Evolutionary conservation across 352 stramenopile species (phyloP), one percentile per base, ranked within the genome.

Genomic region (Phytophthora boehmeriae): DNA sequence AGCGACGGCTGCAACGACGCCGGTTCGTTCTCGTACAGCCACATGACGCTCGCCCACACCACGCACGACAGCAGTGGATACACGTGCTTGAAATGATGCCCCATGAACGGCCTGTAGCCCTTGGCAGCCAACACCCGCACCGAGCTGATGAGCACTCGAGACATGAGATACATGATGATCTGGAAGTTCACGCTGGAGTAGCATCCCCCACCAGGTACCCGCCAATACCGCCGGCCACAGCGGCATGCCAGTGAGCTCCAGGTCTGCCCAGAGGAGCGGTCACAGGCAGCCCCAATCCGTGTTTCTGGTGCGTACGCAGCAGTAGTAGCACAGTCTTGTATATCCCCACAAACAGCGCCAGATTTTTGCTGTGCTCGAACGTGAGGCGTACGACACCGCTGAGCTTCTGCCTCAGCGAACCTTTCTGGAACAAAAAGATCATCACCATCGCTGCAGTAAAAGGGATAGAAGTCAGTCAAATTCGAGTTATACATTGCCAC

Each of bases 181-280:
- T 96, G 88, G 72, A 89, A 95, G 75, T 96, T 96, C 45, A 96
- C 85, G 51, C 82, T 66, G 28, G 85, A 92, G 71, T 96, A 95
- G 22, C 83, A 82, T 1, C 82, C 86, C 88, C 88, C 17, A 95
- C 74, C 36, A 95, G 57, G 68, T 95, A 93, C 23, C 85, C 88
- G 39, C 83, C 88, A 22, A 95, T 65, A 17, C 69, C 86, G 22
- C 88, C 88, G 6, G 86, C 88, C 20, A 93, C 78, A 1, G 84
- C 83, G 32, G 88, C 85, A 63, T 96, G 84, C 86, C 83, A 93
- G 44, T 87, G 86, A 8, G 61, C 72, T 1, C 80, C 75, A 8
- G 87, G 87, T 69, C 93, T 91, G 22, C 86, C 79, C 34, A 89
- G 68, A n/a, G 46, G 36, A 34, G 66, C 56, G 13, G 50, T 22